phyloP scores from a whole-genome alignment of 352 stramenopile genomes.

The Globisporangium echinulatum region DNA sequence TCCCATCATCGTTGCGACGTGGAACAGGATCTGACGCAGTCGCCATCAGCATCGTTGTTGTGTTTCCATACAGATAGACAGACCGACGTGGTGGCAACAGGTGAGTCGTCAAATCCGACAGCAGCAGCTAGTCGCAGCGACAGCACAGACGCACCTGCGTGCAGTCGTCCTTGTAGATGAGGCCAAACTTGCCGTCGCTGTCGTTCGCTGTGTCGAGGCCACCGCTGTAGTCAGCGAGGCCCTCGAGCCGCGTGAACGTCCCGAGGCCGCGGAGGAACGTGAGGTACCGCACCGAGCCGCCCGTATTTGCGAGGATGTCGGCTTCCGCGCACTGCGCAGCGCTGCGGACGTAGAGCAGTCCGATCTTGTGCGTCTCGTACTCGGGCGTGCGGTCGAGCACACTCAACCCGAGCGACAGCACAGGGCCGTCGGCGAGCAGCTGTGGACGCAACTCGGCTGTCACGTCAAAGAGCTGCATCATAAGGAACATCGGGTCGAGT shows the following conservation, averaged over 20 bases:
- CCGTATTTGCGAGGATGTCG: slow-evolving; percentile 66
- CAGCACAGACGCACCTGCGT: slow-evolving; percentile 36
- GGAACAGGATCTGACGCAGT: slow-evolving; percentile 69
- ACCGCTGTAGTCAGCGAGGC: slow-evolving; percentile 59
- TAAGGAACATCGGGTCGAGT: slow-evolving; percentile 65
- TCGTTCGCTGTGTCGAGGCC: slow-evolving; percentile 65
- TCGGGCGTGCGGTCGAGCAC: slow-evolving; percentile 77
- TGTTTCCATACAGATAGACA: too few relatives aligned
- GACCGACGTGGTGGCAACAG: too few relatives aligned
- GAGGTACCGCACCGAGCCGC: slow-evolving; percentile 71
- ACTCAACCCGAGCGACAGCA: slow-evolving; percentile 52
- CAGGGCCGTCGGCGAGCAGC: slow-evolving; percentile 44
- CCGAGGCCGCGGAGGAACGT: slow-evolving; percentile 67
- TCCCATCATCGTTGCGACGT: slow-evolving; percentile 83
- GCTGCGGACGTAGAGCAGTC: slow-evolving; percentile 63
- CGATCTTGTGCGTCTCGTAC: slow-evolving; percentile 86
- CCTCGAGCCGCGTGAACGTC: slow-evolving; percentile 58
- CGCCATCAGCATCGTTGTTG: not conserved
- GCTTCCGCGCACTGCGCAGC: slow-evolving; percentile 50
- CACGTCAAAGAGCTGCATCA: slow-evolving; percentile 81
- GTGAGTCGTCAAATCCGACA: too few relatives aligned
- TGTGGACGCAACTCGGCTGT: slow-evolving; percentile 46
- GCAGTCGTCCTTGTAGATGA: slow-evolving; percentile 65
- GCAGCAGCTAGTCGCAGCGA: too few relatives aligned
- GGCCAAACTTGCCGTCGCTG: slow-evolving; percentile 68